phyloP scores from a whole-genome alignment of 148 eudicot genomes.

The Linanthus parryae region DNA sequence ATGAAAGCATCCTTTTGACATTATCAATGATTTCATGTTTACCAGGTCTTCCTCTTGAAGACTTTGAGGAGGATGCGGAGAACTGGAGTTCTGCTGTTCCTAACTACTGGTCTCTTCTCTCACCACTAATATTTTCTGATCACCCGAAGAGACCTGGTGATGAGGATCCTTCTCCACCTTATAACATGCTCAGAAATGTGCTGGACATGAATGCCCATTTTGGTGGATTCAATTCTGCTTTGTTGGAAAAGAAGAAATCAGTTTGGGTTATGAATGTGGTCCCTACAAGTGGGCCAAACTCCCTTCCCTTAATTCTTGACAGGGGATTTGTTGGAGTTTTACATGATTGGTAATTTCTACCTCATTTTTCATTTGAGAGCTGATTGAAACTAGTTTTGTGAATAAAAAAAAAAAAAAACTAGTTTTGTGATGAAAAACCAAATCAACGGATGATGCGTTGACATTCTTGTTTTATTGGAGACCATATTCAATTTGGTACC shows the following conservation, averaged over 20 bases:
- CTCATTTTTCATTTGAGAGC: no score
- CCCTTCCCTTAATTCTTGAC: constrained; percentile 72
- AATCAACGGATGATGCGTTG: neutral
- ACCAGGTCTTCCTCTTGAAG: constrained; percentile 55
- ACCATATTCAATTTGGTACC: neutral
- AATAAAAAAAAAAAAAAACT: no score
- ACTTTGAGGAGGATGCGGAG: constrained; percentile 55
- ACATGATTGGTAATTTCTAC: constrained; percentile 72
- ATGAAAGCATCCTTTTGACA: neutral
- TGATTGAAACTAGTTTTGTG: no score
- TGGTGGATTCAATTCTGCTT: constrained; percentile 80
- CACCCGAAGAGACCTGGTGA: constrained; percentile 97
- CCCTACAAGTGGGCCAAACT: constrained; percentile 62
- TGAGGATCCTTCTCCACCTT: constrained; percentile 97
- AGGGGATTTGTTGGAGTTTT: constrained; percentile 78
- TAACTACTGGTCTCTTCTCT: constrained; percentile 89
- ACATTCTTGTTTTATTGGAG: neutral
- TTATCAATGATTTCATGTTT: no score
- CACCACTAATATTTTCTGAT: constrained; percentile 86
- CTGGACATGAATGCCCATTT: constrained; percentile 88
- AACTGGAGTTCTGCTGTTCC: constrained; percentile 60
- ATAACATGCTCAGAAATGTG: constrained; percentile 90
- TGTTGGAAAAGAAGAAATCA: constrained; percentile 68
- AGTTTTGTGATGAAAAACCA: no score
- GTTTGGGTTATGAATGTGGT: constrained; percentile 98